These are phyloP conservation scores for Falciphora oryzae DNA, from an alignment of 2,329 filamentous ascomycete genomes.

Conservation along the genomic window DNA sequence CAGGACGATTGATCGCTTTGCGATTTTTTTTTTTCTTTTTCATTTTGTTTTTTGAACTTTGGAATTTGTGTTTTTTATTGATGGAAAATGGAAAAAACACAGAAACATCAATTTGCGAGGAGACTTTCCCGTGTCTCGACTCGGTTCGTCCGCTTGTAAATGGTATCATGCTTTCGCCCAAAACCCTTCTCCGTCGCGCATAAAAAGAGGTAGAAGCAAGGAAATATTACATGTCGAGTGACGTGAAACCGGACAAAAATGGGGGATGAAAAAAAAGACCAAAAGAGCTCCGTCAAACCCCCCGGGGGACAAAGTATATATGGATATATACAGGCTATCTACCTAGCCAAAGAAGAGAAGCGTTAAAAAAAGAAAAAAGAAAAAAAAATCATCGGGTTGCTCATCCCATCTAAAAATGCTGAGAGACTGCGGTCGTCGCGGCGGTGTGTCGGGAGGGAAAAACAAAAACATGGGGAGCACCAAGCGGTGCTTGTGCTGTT, in stretches of 20 bases:
- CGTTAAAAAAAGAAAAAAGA: neutral
- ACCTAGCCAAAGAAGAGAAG: conserved; percentile 9
- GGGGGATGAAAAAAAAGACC: neutral
- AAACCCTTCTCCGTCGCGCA: neutral
- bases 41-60: neutral
- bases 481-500: neutral
- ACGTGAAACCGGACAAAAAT: neutral
- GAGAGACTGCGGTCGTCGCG: neutral
- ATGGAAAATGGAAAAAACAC: neutral
- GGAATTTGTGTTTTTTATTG: neutral
- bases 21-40: neutral
- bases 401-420: conserved; percentile 3
- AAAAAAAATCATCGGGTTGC: conserved; percentile 5
- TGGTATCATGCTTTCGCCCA: neutral
- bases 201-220: neutral
- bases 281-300: conserved; percentile 3
- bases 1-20: neutral
- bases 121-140: neutral
- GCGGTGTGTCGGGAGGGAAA: neutral
- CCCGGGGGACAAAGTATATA: conserved; percentile 5
- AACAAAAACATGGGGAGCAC: neutral
- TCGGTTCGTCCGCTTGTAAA: neutral
- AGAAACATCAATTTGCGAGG: neutral
- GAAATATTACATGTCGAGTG: neutral
- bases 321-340: conserved; percentile 10